A percentile compares a stretch with the other conserved stretches of the same genome.
These are phyloP conservation scores for Acarospora socialis DNA, from an alignment of 2,329 filamentous ascomycete genomes.

Conservation along the genomic window DNA sequence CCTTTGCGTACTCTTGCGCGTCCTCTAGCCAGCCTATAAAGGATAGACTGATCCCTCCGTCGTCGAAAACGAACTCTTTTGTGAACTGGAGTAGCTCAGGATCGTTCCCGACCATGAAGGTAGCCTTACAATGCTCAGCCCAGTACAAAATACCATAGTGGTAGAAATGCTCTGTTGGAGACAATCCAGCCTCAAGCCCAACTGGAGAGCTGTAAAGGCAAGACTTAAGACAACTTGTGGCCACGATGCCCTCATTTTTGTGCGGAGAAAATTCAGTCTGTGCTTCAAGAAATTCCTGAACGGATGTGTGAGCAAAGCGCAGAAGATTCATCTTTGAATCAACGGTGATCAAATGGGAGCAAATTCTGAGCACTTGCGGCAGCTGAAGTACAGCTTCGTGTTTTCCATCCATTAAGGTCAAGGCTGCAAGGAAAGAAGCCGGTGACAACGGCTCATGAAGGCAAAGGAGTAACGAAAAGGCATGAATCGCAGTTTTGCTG, in stretches of 20 bases:
- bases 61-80: too few species aligned
- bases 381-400: background rate
- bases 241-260: too few species aligned
- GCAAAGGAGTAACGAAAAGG: constrained; percentile 6
- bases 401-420: background rate
- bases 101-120: too few species aligned
- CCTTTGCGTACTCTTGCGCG: background rate
- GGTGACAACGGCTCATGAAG: constrained; percentile 4
- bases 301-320: constrained; percentile 11
- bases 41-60: background rate
- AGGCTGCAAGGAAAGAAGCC: constrained; percentile 1
- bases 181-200: background rate
- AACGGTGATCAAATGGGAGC: constrained; percentile 8
- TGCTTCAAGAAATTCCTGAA: constrained; percentile 9
- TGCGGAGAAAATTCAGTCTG: background rate
- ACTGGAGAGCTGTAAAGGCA: background rate
- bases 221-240: too few species aligned
- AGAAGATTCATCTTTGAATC: constrained; percentile 6
- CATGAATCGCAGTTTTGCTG: background rate
- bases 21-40: background rate
- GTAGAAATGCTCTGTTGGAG: background rate
- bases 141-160: background rate
- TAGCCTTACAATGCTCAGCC: background rate
- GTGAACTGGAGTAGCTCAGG: too few species aligned
- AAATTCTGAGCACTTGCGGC: constrained; percentile 4